Percentiles rank a stretch among this genome's conserved stretches.
phyloP scores from a whole-genome alignment of 352 stramenopile species.

The Phytopythium boreale region DNA sequence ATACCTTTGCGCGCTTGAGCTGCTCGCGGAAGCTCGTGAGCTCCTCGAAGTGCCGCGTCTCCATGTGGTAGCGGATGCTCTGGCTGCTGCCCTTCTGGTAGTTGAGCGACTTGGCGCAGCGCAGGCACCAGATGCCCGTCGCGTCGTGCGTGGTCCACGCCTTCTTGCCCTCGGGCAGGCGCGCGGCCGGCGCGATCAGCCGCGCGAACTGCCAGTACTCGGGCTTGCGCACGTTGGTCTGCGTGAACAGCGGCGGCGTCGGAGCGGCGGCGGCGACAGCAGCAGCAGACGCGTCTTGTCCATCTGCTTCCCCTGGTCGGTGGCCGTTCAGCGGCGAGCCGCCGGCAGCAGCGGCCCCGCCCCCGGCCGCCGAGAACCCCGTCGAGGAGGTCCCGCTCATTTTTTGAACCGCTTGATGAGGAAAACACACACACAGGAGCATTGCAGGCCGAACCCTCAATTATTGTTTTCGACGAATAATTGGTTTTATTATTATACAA shows the following conservation, averaged over 20 bases:
- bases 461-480: not conserved
- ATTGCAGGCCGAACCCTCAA: too few relatives aligned
- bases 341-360: not conserved
- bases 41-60: conserved; percentile 46
- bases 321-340: not conserved
- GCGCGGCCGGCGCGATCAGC: conserved; percentile 15
- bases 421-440: not conserved
- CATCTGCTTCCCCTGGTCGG: not conserved
- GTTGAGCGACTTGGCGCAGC: conserved; percentile 25
- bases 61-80: conserved; percentile 62
- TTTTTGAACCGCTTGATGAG: not conserved
- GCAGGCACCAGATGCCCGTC: conserved; percentile 45
- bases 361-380: not conserved
- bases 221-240: conserved; percentile 45
- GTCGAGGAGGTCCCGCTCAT: conserved; percentile 1
- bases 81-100: conserved; percentile 51
- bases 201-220: conserved; percentile 56
- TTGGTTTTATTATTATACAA: not conserved
- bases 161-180: conserved; percentile 25
- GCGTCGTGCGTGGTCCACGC: conserved; percentile 47
- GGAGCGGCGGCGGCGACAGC: not conserved
- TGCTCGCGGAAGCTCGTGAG: conserved; percentile 11
- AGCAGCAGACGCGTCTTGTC: not conserved
- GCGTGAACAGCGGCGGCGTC: conserved; percentile 34
- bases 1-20: conserved; percentile 8